Base-by-base conservation (phyloP, 23 red algal genomes). In the Agarophyton chilense region DNA sequence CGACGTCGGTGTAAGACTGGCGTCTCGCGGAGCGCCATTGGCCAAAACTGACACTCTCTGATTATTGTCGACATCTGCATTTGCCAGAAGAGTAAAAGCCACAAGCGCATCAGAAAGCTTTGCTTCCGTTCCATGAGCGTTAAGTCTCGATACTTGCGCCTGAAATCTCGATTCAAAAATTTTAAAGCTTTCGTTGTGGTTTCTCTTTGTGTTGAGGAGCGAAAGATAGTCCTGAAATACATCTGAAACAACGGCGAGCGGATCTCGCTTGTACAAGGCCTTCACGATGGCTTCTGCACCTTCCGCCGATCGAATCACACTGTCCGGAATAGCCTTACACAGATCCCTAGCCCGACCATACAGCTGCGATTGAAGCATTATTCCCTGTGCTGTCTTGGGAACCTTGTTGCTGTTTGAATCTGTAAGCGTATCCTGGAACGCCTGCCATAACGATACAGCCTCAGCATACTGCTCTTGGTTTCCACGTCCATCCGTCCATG, bases 321-420 rank as follows among this genome's bases (percentile, higher is more conserved):
- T 42, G 56, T 64, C 29, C 13, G 51, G 17, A 12, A 82, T 68
- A 8, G 57, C 38, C 53, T 66, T 51, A 57, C 80, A 84, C 19
- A 84, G 26, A 45, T 84, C 56, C 49, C 39, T 22, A 1, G 80
- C 80, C 8, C 40, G 58, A 25, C 80, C 80, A 24, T 68, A 84
- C 58, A 84, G 25, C 43, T 84, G 80, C 35, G 54, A 84, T 57
- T 84, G 57, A 1, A 84, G 25, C 80, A 84, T 64, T 12, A 82
- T 58, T 33, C 41, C 50, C 7, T 13, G 72, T 31, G 68, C 68
- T 39, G 18, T 12, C 34, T 74, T 74, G 22, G 68, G 18, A 0
- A 74, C 21, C 28, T 74, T 74, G 2, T 74, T 74, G 21, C 36
- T 74, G 68, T 74, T 74, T 10, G 2, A 74, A 34, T 50, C 0